These are phyloP conservation scores for Rhizopogon sp. DNA, from an alignment of 768 basidiomycete genomes.

Conservation along the genomic window DNA sequence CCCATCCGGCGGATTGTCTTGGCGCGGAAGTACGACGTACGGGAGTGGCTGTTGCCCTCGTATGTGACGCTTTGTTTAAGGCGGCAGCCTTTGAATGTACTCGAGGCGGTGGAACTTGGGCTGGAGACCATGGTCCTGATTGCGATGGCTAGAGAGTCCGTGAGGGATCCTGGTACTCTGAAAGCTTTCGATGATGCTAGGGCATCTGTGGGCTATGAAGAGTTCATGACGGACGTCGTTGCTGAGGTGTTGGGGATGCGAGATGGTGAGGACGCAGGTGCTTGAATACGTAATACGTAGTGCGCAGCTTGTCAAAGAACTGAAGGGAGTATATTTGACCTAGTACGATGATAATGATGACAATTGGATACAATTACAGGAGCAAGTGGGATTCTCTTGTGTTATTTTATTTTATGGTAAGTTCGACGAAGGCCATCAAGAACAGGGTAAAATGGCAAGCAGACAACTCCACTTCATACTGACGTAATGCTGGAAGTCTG, in stretches of 20 bases:
- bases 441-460: neutral
- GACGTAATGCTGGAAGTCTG: slow-evolving; percentile 3
- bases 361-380: neutral
- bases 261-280: neutral
- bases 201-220: neutral
- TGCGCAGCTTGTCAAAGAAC: neutral
- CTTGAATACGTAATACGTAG: neutral
- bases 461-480: neutral
- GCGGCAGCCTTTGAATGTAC: slow-evolving; percentile 24
- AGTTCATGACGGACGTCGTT: neutral
- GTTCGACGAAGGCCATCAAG: neutral
- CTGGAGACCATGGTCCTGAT: slow-evolving; percentile 18
- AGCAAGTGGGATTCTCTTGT: neutral
- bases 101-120: slow-evolving; percentile 32
- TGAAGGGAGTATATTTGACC: neutral
- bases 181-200: neutral
- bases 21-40: slow-evolving; percentile 34
- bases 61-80: slow-evolving; percentile 33
- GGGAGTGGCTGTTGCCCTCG: slow-evolving; percentile 34
- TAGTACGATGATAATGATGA: neutral
- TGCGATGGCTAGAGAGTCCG: slow-evolving; percentile 20
- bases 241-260: neutral
- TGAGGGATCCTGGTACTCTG: slow-evolving; percentile 1
- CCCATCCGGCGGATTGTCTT: slow-evolving; percentile 32
- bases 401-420: neutral